Evolutionary conservation across 306 rosid species (phyloP), one percentile per base, ranked within the genome.

Genomic region (Astragalus membranaceus): DNA sequence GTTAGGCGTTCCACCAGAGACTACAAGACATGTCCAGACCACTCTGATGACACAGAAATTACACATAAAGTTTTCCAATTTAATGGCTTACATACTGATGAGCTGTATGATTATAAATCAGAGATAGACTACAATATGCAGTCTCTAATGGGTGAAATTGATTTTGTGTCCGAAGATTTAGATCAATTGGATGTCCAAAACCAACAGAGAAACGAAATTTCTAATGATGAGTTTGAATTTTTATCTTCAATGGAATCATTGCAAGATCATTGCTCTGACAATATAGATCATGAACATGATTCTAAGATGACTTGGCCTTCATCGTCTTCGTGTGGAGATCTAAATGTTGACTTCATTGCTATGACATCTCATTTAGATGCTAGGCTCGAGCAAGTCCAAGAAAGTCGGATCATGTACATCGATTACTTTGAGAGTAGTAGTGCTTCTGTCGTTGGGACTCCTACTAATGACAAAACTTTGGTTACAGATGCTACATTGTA

Each of bases 181-280:
- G 80, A 52, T 60, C 76, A 74, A 26, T 50, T 65, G 77, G 78
- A 41, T 67, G 52, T 61, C 39, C 73, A 55, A 69, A 57, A 60
- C 39, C 63, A 43, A 30, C 67, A 37, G 41, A 79, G 60, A 74
- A 74, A 10, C 64, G 64, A 33, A 37, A 23, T 30, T 64, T 61
- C 66, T 30, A 67, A 71, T 13, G 63, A 66, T 37, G 81, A 73
- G 52, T 78, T 62, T 56, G 81, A 75, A 35, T 54, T 51, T 63
- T 64, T 59, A 23, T 48, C 67, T 46, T 60, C 78, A 15, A 43
- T 13, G 50, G 70, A 71, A 36, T 50, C 74, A 36, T 58, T 71
- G 63, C 79, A 78, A 35, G 69, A 37, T 66, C 68, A 51, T 67
- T 59, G 65, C 75, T 78, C 80, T 9, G 73, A 67, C 67, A 49